These are phyloP conservation scores for Bryoglossum gracile DNA, from an alignment of 495 filamentous ascomycete genomes.

Conservation along the genomic window DNA sequence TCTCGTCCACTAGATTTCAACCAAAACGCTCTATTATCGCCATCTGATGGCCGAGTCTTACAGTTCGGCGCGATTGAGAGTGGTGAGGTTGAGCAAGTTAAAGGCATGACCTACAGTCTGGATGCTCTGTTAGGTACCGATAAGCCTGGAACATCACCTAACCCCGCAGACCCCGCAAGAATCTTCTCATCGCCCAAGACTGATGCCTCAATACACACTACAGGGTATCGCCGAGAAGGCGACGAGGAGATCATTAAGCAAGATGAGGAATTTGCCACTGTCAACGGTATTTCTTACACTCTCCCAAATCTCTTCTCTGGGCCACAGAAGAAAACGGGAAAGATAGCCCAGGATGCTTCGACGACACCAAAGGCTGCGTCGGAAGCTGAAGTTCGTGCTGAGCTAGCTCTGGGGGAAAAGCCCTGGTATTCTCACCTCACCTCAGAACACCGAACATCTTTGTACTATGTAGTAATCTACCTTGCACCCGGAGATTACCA, in stretches of 20 bases:
- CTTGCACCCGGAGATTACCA: conserved; percentile 99
- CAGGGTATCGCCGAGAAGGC: conserved; percentile 13
- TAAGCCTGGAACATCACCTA: conserved; percentile 29
- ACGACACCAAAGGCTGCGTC: conserved; percentile 57
- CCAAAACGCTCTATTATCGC: conserved; percentile 69
- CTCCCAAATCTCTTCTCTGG: conserved; percentile 84
- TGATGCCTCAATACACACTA: conserved; percentile 7
- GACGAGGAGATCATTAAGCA: conserved; percentile 61
- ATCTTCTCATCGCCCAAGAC: conserved; percentile 14
- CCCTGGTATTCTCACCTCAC: conserved; percentile 70
- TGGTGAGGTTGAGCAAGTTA: conserved; percentile 97
- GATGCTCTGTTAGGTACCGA: conserved; percentile 80
- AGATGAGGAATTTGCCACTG: conserved; percentile 86
- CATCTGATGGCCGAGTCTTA: conserved; percentile 81
- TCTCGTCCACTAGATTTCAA: conserved; percentile 80
- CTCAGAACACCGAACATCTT: conserved; percentile 50
- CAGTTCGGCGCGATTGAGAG: conserved; percentile 89
- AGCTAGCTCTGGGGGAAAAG: conserved; percentile 65
- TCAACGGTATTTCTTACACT: conserved; percentile 97
- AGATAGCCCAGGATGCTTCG: conserved; percentile 49
- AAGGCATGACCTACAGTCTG: conserved; percentile 95
- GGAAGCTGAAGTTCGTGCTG: conserved; percentile 74
- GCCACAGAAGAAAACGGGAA: conserved; percentile 24
- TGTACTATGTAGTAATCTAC: conserved; percentile 95
- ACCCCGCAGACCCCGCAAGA: conserved; percentile 9